Conservation (phyloP, 2,329 filamentous ascomycete genomes). For the Dactylonectria macrodidyma region DNA sequence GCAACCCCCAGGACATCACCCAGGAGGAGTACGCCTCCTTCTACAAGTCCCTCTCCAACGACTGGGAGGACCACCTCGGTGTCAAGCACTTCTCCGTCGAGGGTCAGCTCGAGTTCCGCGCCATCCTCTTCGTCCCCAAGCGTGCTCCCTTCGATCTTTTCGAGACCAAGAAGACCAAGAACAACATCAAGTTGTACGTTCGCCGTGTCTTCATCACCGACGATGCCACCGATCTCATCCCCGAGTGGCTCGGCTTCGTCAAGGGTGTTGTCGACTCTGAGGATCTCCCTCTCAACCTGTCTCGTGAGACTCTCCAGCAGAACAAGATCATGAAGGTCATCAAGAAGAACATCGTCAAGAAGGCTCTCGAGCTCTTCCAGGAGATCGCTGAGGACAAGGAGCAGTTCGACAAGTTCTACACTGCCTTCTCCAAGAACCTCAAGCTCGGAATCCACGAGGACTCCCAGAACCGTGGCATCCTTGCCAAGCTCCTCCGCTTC, state of each 20-base stretch:
- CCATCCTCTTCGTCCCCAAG: conserved; percentile 99
- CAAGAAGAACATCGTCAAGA: conserved; percentile 99
- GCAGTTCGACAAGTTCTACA: conserved; percentile 99
- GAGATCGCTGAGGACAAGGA: conserved; percentile 99
- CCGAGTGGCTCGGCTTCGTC: conserved; percentile 99
- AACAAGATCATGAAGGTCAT: conserved; percentile 99
- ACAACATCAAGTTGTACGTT: conserved; percentile 99
- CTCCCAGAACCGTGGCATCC: conserved; percentile 91
- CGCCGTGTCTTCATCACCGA: conserved; percentile 99
- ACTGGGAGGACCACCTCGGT: conserved; percentile 99
- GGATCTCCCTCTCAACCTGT: conserved; percentile 99
- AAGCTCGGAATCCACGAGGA: conserved; percentile 99
- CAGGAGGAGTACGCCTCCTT: conserved; percentile 98
- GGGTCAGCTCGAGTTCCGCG: conserved; percentile 99
- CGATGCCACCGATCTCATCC: conserved; percentile 98
- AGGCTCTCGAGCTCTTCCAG: conserved; percentile 98
- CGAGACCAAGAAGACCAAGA: conserved; percentile 99
- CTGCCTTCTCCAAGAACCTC: conserved; percentile 99
- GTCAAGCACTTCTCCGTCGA: conserved; percentile 99
- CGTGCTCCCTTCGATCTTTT: conserved; percentile 99
- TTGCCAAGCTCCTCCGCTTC: conserved; percentile 99
- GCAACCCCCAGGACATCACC: conserved; percentile 95
- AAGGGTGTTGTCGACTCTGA: conserved; percentile 99
- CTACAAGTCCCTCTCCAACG: conserved; percentile 99
- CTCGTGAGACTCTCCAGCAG: conserved; percentile 99